A percentile compares a stretch with the other conserved stretches of the same genome.
Conservation (phyloP, 768 basidiomycete genomes). For the Coprinopsis sp. region DNA sequence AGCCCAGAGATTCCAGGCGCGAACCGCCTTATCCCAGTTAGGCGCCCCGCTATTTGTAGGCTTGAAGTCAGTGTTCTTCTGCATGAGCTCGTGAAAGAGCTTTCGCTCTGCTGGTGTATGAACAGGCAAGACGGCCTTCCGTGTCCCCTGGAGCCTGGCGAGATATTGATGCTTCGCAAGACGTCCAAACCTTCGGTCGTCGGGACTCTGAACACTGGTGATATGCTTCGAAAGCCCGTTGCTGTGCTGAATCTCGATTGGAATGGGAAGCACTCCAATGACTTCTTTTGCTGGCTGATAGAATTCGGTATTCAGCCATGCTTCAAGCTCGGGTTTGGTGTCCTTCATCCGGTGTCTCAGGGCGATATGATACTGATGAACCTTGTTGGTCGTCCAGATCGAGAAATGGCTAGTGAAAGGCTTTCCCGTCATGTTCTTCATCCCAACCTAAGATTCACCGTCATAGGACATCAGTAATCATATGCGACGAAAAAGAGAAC, state of each 20-base stretch:
- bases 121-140: conserved; percentile 22
- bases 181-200: too few species aligned
- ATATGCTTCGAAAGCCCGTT: conserved; percentile 15
- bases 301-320: conserved; percentile 19
- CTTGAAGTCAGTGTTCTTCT: too few species aligned
- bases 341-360: background rate
- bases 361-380: background rate
- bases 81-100: too few species aligned
- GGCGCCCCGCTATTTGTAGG: background rate
- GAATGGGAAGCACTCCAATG: conserved; percentile 18
- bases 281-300: conserved; percentile 14
- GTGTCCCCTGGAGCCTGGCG: too few species aligned
- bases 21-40: background rate
- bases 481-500: background rate
- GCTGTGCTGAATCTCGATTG: conserved; percentile 4
- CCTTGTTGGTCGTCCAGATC: conserved; percentile 1
- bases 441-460: background rate
- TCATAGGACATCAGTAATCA: background rate
- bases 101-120: conserved; percentile 21
- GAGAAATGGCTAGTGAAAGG: background rate
- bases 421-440: background rate
- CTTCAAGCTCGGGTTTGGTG: background rate
- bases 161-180: conserved; percentile 16
- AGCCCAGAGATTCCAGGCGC: background rate
- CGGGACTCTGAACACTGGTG: conserved; percentile 5